phyloP scores from a whole-genome alignment of 2,329 filamentous ascomycete species.

The Trichoderma afroharzianum region DNA sequence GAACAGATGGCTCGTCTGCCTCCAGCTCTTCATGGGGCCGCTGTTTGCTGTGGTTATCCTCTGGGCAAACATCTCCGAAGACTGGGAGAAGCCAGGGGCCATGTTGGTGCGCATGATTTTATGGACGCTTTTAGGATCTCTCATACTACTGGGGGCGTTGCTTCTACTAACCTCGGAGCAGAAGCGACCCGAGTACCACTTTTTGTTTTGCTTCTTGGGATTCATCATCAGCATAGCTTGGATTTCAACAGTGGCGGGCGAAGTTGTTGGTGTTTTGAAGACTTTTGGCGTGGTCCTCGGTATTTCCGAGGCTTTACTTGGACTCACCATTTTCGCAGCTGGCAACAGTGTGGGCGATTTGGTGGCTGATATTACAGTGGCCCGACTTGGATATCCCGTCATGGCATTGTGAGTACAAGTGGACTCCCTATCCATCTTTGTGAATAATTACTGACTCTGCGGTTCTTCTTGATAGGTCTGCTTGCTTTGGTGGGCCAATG shows the following conservation, averaged over 20 bases:
- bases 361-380: constrained; percentile 91
- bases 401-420: constrained; percentile 69
- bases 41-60: constrained; percentile 75
- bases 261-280: constrained; percentile 94
- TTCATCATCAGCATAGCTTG: constrained; percentile 91
- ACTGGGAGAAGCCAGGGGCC: constrained; percentile 49
- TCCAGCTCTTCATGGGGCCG: constrained; percentile 85
- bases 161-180: constrained; percentile 65
- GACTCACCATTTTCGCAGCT: constrained; percentile 92
- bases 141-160: constrained; percentile 63
- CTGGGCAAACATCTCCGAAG: constrained; percentile 64
- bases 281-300: constrained; percentile 85
- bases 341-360: constrained; percentile 94
- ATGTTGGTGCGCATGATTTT: constrained; percentile 56
- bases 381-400: constrained; percentile 87
- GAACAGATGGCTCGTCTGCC: constrained; percentile 85
- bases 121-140: constrained; percentile 64
- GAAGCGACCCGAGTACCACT: constrained; percentile 68
- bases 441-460: neutral
- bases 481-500: constrained; percentile 98
- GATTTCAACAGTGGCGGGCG: constrained; percentile 93
- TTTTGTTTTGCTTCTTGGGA: constrained; percentile 79
- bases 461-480: constrained; percentile 52
- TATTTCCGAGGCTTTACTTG: constrained; percentile 92
- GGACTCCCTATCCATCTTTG: neutral